Evolutionary conservation across 768 basidiomycete genomes (phyloP).

Genomic region (Podaxis rugospora): DNA sequence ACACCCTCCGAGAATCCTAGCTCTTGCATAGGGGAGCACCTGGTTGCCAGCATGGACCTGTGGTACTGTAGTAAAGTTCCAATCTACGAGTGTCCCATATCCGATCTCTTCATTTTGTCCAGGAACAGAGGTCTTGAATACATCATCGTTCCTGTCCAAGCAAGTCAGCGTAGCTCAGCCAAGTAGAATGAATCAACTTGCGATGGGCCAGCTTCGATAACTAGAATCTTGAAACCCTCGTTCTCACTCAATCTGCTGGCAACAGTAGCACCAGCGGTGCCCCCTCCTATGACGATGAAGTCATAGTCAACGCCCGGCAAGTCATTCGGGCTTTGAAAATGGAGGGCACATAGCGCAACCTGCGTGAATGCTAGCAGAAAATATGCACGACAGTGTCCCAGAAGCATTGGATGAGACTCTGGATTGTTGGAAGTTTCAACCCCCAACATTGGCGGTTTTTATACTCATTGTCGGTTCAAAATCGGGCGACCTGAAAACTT

Average conservation of each 20-base stretch:
- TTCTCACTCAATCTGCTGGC: constrained; percentile 8
- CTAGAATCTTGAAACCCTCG: constrained; percentile 9
- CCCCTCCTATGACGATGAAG: constrained; percentile 13
- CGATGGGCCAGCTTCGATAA: constrained; percentile 14
- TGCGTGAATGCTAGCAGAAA: not conserved
- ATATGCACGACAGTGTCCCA: not conserved
- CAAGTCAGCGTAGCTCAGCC: not conserved
- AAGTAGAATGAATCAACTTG: not conserved
- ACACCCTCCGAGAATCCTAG: not conserved
- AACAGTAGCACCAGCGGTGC: constrained; percentile 10
- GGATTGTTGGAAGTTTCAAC: too few species aligned
- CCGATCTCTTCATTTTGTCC: not conserved
- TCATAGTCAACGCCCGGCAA: constrained; percentile 7
- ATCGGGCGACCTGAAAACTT: too few species aligned
- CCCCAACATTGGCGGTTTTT: too few species aligned
- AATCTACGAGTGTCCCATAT: not conserved
- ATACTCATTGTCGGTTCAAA: too few species aligned
- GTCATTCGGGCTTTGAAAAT: not conserved
- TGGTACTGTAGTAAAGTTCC: not conserved
- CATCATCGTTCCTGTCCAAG: not conserved
- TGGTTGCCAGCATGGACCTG: not conserved
- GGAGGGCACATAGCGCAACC: not conserved
- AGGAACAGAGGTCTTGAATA: not conserved
- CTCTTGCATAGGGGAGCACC: not conserved
- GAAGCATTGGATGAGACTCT: not conserved